Base-by-base conservation (phyloP, 768 basidiomycete species). In the Lactarius quietus region DNA sequence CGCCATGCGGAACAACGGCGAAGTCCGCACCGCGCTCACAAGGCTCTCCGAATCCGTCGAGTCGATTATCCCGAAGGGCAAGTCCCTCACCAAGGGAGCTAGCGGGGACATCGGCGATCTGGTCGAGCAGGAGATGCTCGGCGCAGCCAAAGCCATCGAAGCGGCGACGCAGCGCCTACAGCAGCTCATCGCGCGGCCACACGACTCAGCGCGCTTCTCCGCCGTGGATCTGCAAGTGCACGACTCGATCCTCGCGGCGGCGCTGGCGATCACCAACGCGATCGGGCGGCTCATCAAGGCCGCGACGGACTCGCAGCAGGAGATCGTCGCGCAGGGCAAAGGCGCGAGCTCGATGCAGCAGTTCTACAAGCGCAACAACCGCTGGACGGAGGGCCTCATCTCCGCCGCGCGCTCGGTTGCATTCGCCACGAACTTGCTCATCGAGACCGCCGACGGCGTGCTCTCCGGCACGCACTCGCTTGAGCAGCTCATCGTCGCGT, bases 351-450 rank as follows among this genome's bases (percentile, higher is more conserved):
- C 95, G 28, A 86, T 82, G 23, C 93, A 96, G 75, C 96, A 98
- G 72, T 99, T 99, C 83, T 99, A 98, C 84, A 99, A 99, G 81
- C 89, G 93, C 66, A 98, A 99, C 86, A 98, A 98, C 77, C 85
- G 97, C 66, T 99, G 97, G 97, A 99, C 97, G 52, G 97, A 99
- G 76, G 97, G 97, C 69, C 88, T 99, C 70, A 95, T 98, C 71
- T 96, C 94, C 39, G 97, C 97, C 39, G 97, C 97, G 23, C 98
- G 97, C 76, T 85, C 97, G 10, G 97, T 99, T 61, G 97, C 97
- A 3, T 97, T 95, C 71, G 95, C 97, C 12, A 98, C 97, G 38
- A 92, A 86, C 69, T 78, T 98, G 64, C 86, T 99, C 66, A 99
- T 99, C 75, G 96, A 99, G 76, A 92, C 90, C 68, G 97, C 97